Evolutionary conservation across 805 yeast genomes (phyloP).

Genomic region (Ogataea populi-albae): DNA sequence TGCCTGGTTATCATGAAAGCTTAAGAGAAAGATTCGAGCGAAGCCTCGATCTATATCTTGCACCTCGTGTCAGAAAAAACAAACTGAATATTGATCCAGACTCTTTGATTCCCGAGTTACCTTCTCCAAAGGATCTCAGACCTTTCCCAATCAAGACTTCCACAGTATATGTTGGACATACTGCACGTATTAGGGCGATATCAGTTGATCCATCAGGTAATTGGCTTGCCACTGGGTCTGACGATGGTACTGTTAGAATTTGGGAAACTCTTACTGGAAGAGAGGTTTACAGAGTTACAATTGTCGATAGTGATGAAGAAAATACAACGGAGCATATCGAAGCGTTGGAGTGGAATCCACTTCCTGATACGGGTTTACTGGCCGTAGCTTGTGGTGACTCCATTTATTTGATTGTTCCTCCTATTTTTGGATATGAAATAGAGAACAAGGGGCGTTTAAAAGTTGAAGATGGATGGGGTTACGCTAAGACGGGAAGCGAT

Average conservation of each 20-base stretch:
- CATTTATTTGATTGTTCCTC: conserved; percentile 79
- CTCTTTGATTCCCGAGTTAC: conserved; percentile 90
- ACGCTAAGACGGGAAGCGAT: conserved; percentile 42
- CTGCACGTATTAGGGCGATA: conserved; percentile 75
- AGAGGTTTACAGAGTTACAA: conserved; percentile 68
- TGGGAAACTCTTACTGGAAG: conserved; percentile 98
- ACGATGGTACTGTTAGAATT: conserved; percentile 92
- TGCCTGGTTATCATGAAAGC: conserved; percentile 86
- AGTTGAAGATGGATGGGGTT: conserved; percentile 92
- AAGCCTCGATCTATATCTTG: conserved; percentile 87
- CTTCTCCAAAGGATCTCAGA: conserved; percentile 92
- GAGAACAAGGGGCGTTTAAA: conserved; percentile 77
- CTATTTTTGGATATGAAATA: conserved; percentile 81
- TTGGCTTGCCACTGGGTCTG: conserved; percentile 97
- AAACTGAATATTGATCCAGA: conserved; percentile 95
- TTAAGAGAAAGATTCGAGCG: conserved; percentile 93
- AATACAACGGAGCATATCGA: conserved; percentile 74
- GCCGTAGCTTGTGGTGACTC: conserved; percentile 83
- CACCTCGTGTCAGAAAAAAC: conserved; percentile 91
- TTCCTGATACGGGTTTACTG: conserved; percentile 64
- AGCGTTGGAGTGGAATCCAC: conserved; percentile 88
- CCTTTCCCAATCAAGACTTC: conserved; percentile 95
- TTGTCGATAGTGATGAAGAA: conserved; percentile 47
- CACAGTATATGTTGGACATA: conserved; percentile 80
- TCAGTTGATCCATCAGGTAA: conserved; percentile 86